These are phyloP conservation scores for Scortechinia acanthostroma DNA, from an alignment of 2,329 filamentous ascomycete genomes.

Conservation along the genomic window DNA sequence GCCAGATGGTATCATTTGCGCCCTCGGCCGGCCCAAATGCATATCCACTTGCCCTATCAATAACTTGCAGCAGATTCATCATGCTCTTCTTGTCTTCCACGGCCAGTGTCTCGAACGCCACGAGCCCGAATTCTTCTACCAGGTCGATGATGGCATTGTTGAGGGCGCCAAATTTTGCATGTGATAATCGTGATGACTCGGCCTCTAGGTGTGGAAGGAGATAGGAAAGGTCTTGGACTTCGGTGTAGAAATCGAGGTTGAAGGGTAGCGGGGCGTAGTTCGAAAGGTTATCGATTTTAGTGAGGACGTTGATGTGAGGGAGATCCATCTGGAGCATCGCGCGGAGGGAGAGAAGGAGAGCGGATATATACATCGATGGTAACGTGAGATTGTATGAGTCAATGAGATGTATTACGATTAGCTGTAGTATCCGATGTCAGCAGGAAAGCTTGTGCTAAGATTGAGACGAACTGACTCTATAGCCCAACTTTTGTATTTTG, in stretches of 20 bases:
- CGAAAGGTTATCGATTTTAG: conserved; percentile 90
- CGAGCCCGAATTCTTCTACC: conserved; percentile 82
- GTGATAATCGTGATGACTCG: conserved; percentile 65
- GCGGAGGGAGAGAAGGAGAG: conserved; percentile 82
- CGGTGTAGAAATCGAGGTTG: conserved; percentile 94
- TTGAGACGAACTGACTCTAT: conserved; percentile 61
- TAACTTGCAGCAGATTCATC: conserved; percentile 81
- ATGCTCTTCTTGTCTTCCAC: conserved; percentile 97
- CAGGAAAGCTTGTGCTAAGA: too few relatives aligned
- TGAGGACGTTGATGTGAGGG: conserved; percentile 89
- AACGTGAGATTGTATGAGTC: conserved; percentile 90
- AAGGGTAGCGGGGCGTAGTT: conserved; percentile 83
- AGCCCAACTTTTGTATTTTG: conserved; percentile 81
- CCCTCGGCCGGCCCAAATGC: conserved; percentile 85
- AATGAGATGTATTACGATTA: conserved; percentile 86
- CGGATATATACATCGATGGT: conserved; percentile 90
- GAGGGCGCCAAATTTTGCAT: conserved; percentile 73
- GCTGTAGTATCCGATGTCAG: conserved; percentile 37
- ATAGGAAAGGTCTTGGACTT: conserved; percentile 86
- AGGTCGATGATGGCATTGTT: conserved; percentile 82
- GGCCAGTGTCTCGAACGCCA: conserved; percentile 85
- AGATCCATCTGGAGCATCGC: conserved; percentile 98
- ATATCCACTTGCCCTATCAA: conserved; percentile 88
- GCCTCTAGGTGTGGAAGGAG: conserved; percentile 73
- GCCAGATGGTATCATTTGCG: conserved; percentile 94